These are phyloP conservation scores for Arthrobotrys pseudoclavata DNA, from an alignment of 2,329 filamentous ascomycete species.

Conservation along the genomic window DNA sequence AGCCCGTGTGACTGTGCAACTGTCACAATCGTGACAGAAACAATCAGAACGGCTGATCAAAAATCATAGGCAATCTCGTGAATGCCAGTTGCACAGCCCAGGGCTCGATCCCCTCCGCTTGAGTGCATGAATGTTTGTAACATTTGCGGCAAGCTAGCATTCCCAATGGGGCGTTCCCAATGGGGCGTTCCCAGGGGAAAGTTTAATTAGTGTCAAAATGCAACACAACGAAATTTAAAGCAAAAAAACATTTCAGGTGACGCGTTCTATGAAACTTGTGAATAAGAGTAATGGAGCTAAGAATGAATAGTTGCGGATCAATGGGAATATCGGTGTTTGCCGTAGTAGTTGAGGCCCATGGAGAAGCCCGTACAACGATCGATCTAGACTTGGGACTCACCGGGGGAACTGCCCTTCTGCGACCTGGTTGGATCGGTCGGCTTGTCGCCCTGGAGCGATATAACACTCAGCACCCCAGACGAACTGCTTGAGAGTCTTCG, in stretches of 20 bases:
- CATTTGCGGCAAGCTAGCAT: conserved; percentile 25
- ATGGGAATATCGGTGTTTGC: conserved; percentile 13
- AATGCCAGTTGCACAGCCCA: conserved; percentile 30
- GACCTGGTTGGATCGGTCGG: conserved; percentile 2
- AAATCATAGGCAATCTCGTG: conserved; percentile 40
- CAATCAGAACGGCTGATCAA: conserved; percentile 29
- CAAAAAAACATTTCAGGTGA: conserved; percentile 32
- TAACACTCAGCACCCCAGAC: conserved; percentile 3
- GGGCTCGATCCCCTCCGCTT: conserved; percentile 24
- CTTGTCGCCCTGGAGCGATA: conserved; percentile 16
- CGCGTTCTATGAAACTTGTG: conserved; percentile 2
- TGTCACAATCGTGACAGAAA: conserved; percentile 6
- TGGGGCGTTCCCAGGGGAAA: no score
- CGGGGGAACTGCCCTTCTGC: conserved; percentile 16
- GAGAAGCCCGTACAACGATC: conserved; percentile 10
- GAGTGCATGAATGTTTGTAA: conserved; percentile 31
- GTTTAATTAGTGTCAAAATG: conserved; percentile 38
- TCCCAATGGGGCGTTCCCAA: conserved; percentile 24
- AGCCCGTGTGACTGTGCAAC: conserved; percentile 14
- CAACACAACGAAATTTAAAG: conserved; percentile 26
- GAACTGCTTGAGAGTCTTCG: conserved; percentile 8
- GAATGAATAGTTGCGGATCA: conserved; percentile 14
- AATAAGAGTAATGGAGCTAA: conserved; percentile 22
- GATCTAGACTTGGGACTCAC: conserved; percentile 26
- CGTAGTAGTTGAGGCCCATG: neutral